phyloP scores from a whole-genome alignment of 2,329 filamentous ascomycete species.

The Magnaporthiopsis incrustans region DNA sequence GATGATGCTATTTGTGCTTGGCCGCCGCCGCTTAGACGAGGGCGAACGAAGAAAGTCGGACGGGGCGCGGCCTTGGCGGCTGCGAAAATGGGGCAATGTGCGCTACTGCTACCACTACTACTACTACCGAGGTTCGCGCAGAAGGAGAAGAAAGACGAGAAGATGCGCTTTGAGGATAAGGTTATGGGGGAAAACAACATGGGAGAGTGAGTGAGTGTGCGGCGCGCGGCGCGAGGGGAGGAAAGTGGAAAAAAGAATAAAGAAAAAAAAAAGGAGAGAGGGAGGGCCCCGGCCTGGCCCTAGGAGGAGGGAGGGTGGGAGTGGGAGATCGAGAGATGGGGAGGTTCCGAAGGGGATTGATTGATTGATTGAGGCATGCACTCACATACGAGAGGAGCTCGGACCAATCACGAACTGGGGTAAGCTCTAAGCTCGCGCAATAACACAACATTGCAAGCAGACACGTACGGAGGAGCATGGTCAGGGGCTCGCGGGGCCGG shows the following conservation, averaged over 20 bases:
- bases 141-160: not conserved
- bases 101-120: too few relatives aligned
- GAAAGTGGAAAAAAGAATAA: slow-evolving; percentile 15
- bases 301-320: too few relatives aligned
- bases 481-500: not conserved
- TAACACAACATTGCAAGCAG: not conserved
- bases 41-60: not conserved
- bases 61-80: too few relatives aligned
- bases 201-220: too few relatives aligned
- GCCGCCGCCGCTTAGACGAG: slow-evolving; percentile 6
- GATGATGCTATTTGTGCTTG: too few relatives aligned
- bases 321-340: slow-evolving; percentile 10
- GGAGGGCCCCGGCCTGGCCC: too few relatives aligned
- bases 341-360: slow-evolving; percentile 15
- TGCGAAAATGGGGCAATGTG: too few relatives aligned
- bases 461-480: not conserved
- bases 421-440: slow-evolving; percentile 13
- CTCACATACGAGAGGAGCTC: slow-evolving; percentile 9
- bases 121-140: too few relatives aligned
- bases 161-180: slow-evolving; percentile 6
- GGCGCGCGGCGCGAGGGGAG: slow-evolving; percentile 12
- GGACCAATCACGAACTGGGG: slow-evolving; percentile 20
- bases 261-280: too few relatives aligned
- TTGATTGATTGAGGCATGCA: not conserved
- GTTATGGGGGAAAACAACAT: slow-evolving; percentile 9